Percentiles rank a stretch among this genome's conserved stretches.
Conservation (phyloP, 2,329 filamentous ascomycete genomes). For the Trichoderma pleuroti region DNA sequence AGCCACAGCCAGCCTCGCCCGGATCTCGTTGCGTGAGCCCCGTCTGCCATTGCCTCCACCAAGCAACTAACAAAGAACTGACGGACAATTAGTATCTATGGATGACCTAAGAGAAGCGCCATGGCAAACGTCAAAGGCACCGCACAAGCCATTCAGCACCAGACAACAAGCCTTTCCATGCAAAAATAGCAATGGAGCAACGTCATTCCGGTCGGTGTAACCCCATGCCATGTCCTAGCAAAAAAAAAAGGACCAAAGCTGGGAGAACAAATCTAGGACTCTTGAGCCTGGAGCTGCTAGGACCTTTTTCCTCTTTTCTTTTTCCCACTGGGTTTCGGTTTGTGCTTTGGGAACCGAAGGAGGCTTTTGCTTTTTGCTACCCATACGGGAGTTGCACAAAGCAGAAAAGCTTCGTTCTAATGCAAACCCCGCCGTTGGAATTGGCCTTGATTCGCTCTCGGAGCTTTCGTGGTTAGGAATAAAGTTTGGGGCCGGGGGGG, state of each 20-base stretch:
- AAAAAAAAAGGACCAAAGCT: not conserved
- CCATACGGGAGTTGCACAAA: not conserved
- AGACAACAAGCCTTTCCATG: not conserved
- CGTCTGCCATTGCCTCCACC: not conserved
- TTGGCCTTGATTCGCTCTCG: not conserved
- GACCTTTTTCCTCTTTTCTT: not conserved
- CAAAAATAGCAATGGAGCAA: not conserved
- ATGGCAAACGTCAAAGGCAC: not conserved
- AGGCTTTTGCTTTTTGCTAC: not conserved
- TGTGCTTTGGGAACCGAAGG: not conserved
- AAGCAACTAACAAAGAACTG: not conserved
- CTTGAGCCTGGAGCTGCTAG: not conserved
- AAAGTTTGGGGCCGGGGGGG: not conserved
- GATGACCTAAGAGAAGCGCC: not conserved
- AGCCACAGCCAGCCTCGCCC: not conserved
- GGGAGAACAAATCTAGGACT: slow-evolving; percentile 6
- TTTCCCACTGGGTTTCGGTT: not conserved
- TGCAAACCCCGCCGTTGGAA: not conserved
- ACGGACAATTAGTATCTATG: not conserved
- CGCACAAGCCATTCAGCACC: not conserved
- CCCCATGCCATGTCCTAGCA: not conserved
- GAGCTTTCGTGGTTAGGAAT: not conserved
- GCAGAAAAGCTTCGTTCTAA: not conserved
- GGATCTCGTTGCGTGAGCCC: not conserved
- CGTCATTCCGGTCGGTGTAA: slow-evolving; percentile 5